Base-by-base conservation (phyloP, 306 rosid genomes). In the Gastrolobium villosum region DNA sequence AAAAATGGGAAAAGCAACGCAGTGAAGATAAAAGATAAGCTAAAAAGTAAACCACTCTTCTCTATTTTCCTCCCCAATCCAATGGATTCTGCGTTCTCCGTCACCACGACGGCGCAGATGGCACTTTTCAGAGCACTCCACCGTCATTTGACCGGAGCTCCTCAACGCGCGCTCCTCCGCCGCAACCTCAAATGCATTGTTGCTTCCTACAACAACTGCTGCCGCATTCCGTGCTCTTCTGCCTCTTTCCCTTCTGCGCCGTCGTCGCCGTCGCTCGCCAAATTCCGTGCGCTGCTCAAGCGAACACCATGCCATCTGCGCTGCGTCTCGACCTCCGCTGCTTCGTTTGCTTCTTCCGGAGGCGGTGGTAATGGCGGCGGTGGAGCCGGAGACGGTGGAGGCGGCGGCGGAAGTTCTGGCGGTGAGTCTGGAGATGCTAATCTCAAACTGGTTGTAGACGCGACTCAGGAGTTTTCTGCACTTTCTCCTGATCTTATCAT, bases 61-160 rank as follows among this genome's bases (percentile, higher is more conserved):
- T 71, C 65, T n/a, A 37, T 20, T 56, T 9, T 59, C 10, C 37
- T 5, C 7, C 4, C 26, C 2, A 54, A 36, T 65, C 81, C 85
- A 48, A 94, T 94, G 97, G 99, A 94, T 79, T 86, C 91, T 59
- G 62, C 91, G 10, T 10, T 87, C 30, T 79, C 84, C 43, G 70
- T 82, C 48, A 34, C 85, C 10, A 30, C 79, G 14, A 65, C 92
- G 28, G 71, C 90, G 73, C 87, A 88, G 7, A 7, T 86, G 34
- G 86, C 86, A 36, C 81, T 91, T 26, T 80, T 74, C 81, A 90
- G 83, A 77, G 87, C 90, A 57, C 79, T 91, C 60, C 90, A 81
- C 84, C 86, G 81, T 40, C 85, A 82, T 32, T 57, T 87, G 41
- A 13, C 76, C 74, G 72, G 56, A 10, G 70, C 84, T 74, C 63